These are phyloP conservation scores for Podaxis sp. DNA, from an alignment of 768 basidiomycete genomes.

Conservation along the genomic window DNA sequence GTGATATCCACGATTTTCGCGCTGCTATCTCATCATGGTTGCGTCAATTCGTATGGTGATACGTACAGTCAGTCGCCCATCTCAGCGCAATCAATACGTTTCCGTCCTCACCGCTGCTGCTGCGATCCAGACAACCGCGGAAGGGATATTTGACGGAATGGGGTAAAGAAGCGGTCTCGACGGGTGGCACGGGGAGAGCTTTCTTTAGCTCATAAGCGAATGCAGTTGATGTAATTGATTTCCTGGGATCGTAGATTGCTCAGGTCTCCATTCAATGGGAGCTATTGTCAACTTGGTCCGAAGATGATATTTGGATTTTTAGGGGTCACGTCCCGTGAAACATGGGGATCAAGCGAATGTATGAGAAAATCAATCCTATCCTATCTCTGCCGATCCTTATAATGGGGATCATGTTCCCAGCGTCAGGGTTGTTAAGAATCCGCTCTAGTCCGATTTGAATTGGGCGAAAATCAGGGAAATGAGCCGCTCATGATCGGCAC, in stretches of 20 bases:
- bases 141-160: background rate
- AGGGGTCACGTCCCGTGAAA: background rate
- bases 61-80: background rate
- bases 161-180: background rate
- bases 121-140: background rate
- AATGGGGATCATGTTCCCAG: background rate
- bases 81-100: background rate
- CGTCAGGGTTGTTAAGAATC: slow-evolving; percentile 4
- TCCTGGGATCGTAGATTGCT: background rate
- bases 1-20: slow-evolving; percentile 10
- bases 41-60: background rate
- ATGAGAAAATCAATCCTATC: background rate
- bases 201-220: background rate
- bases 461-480: slow-evolving; percentile 12
- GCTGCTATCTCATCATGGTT: background rate
- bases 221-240: background rate
- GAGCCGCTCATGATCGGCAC: slow-evolving; percentile 8
- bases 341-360: background rate
- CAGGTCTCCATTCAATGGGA: background rate
- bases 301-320: background rate
- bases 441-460: background rate
- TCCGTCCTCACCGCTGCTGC: background rate
- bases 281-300: background rate
- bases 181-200: background rate
- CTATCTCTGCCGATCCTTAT: background rate